Evolutionary conservation across 1,284 basidiomycete genomes (phyloP), one percentile per base, ranked within the genome.

Genomic region (Exobasidium cylindrosporum): DNA sequence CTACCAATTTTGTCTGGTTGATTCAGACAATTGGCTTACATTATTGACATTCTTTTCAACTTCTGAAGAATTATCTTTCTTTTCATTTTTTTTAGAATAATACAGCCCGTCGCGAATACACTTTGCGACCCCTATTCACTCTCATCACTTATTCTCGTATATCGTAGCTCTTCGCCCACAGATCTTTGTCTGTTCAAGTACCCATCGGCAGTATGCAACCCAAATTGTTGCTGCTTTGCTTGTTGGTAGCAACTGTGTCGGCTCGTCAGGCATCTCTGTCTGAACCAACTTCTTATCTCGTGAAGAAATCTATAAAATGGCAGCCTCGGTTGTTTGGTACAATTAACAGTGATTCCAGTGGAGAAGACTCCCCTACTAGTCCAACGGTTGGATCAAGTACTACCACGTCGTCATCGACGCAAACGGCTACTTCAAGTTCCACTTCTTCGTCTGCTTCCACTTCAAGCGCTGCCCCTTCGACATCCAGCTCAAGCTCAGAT

Each of bases 381-480:
- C 17, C 35, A 40, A 17, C 10, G 35, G 7, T 17, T 10, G 35
- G 35, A 40, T 40, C 35, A 40, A 17, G 17, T 17, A 40, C 60
- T 4, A 17, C 60, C 1, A 13, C 60, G 21, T 13, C 46, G 30
- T 45, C 26, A 13, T 21, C 53, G 10, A 60, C 67, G 14, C 43
- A 58, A 29, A 60, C 65, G 3, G 57, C 57, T 1, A 52, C 55
- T 17, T 50, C 23, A 29, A n/a, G 23, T 35, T 49, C 57, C 7
- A 24, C 58, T 0, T 52, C 54, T 14, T 58, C 60, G 31, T 47
- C 59, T 17, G 45, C 62, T 26, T 60, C 65, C 21, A 24, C 47
- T 4, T 24, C 47, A 14, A 2, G n/a, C 17, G 21, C 5, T 24
- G 26, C 47, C 2, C 13, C 21, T 21, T 13, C 47, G 26, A 50